phyloP scores from a whole-genome alignment of 1,284 basidiomycete genomes.

The Anthracocystis walkeri region DNA sequence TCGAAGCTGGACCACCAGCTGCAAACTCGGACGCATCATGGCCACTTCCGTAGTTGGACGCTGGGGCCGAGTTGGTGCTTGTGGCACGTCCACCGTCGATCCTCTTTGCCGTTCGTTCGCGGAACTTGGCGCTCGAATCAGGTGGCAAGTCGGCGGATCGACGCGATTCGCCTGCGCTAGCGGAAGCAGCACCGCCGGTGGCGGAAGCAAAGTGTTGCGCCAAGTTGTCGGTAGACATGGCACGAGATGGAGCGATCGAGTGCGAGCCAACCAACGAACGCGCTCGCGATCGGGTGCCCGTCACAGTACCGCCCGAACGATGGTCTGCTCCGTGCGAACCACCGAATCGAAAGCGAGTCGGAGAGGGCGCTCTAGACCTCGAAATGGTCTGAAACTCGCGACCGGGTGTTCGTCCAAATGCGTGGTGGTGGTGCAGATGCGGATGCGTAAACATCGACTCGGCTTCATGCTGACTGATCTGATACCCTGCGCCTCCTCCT shows the following conservation, averaged over 20 bases:
- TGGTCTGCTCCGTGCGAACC: constrained; percentile 8
- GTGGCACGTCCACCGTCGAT: constrained; percentile 42
- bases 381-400: constrained; percentile 59
- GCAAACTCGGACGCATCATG: constrained; percentile 10
- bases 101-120: constrained; percentile 40
- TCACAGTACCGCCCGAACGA: constrained; percentile 33
- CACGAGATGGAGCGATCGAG: constrained; percentile 37
- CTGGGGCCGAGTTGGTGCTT: constrained; percentile 55
- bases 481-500: constrained; percentile 7
- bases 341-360: constrained; percentile 54
- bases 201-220: constrained; percentile 37
- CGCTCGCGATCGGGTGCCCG: constrained; percentile 59
- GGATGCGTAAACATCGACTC: constrained; percentile 44
- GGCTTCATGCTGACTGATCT: constrained; percentile 42
- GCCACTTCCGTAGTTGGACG: constrained; percentile 6
- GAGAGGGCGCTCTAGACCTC: constrained; percentile 57
- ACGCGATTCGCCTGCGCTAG: constrained; percentile 18
- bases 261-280: constrained; percentile 51
- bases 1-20: constrained; percentile 13
- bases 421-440: constrained; percentile 17
- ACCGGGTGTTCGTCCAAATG: constrained; percentile 10
- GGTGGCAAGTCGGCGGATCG: constrained; percentile 52
- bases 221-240: constrained; percentile 57
- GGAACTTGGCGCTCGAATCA: constrained; percentile 57
- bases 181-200: constrained; percentile 2